Percentiles rank a stretch among this genome's conserved stretches.
These are phyloP conservation scores for Zygosaccharomyces pseudorouxii DNA, from an alignment of 805 yeast species.

Conservation along the genomic window DNA sequence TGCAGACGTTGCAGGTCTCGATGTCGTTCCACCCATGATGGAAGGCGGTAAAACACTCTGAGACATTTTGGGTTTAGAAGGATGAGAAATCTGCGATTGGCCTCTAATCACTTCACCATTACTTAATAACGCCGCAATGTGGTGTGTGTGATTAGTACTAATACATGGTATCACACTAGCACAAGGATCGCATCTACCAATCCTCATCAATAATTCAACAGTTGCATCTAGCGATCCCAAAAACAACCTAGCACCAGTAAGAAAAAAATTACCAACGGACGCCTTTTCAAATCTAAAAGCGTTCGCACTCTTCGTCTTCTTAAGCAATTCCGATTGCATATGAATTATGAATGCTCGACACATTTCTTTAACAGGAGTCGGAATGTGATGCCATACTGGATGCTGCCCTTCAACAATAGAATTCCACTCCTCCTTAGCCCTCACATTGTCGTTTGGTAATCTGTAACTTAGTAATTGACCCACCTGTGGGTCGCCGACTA, in stretches of 20 bases:
- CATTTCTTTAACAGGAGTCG: constrained; percentile 61
- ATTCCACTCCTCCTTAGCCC: constrained; percentile 71
- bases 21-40: not conserved
- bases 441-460: constrained; percentile 29
- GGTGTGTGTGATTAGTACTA: constrained; percentile 80
- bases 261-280: constrained; percentile 76
- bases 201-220: constrained; percentile 64
- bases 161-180: constrained; percentile 71
- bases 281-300: constrained; percentile 69
- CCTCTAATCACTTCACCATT: constrained; percentile 79
- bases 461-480: constrained; percentile 33
- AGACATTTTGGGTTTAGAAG: constrained; percentile 35
- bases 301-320: constrained; percentile 45
- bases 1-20: constrained; percentile 6
- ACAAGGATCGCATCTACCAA: constrained; percentile 43
- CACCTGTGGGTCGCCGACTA: constrained; percentile 54
- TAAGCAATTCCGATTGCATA: constrained; percentile 70
- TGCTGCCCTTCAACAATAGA: constrained; percentile 76
- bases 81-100: constrained; percentile 92
- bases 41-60: constrained; percentile 16
- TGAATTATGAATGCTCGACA: constrained; percentile 72
- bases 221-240: constrained; percentile 84
- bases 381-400: constrained; percentile 56
- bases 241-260: constrained; percentile 76
- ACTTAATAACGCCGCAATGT: constrained; percentile 68